These are phyloP conservation scores for Neofusicoccum parvum DNA, from an alignment of 2,329 filamentous ascomycete genomes.

Conservation along the genomic window DNA sequence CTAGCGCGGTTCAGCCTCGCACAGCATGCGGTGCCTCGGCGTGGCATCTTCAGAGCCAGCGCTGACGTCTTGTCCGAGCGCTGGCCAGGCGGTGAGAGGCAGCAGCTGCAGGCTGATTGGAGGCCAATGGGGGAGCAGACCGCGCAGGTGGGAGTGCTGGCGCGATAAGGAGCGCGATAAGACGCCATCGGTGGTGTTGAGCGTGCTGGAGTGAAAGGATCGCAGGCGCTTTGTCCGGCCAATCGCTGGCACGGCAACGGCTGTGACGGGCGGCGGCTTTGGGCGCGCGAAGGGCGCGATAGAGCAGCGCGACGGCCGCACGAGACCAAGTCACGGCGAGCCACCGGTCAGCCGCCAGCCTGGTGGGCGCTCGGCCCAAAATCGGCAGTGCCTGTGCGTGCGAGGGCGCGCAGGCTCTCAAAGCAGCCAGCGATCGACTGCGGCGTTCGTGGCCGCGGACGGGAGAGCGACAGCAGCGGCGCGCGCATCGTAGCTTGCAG, in stretches of 20 bases:
- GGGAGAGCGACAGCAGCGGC: slow-evolving; percentile 17
- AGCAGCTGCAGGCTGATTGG: background rate
- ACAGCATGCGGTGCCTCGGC: background rate
- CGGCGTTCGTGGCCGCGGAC: background rate
- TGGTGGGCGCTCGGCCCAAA: background rate
- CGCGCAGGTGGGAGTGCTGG: background rate
- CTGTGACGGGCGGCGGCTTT: background rate
- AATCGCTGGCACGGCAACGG: slow-evolving; percentile 14
- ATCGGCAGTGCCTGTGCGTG: slow-evolving; percentile 3
- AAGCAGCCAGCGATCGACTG: background rate
- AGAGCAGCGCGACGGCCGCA: slow-evolving; percentile 3
- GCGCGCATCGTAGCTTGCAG: slow-evolving; percentile 7
- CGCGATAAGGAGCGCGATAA: slow-evolving; percentile 15
- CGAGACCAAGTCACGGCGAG: slow-evolving; percentile 15
- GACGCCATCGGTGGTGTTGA: slow-evolving; percentile 13
- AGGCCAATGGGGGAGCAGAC: slow-evolving; percentile 13
- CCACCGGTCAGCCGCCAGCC: background rate
- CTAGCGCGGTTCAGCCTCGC: background rate
- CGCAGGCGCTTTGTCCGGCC: slow-evolving; percentile 10
- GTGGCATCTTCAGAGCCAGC: slow-evolving; percentile 4
- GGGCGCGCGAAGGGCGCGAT: background rate
- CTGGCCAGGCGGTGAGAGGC: background rate
- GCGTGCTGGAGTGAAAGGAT: background rate
- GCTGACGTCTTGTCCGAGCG: background rate
- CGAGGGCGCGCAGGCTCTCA: background rate